Conservation (phyloP, 2,329 filamentous ascomycete genomes). For the Decorospora gaudefroyi region DNA sequence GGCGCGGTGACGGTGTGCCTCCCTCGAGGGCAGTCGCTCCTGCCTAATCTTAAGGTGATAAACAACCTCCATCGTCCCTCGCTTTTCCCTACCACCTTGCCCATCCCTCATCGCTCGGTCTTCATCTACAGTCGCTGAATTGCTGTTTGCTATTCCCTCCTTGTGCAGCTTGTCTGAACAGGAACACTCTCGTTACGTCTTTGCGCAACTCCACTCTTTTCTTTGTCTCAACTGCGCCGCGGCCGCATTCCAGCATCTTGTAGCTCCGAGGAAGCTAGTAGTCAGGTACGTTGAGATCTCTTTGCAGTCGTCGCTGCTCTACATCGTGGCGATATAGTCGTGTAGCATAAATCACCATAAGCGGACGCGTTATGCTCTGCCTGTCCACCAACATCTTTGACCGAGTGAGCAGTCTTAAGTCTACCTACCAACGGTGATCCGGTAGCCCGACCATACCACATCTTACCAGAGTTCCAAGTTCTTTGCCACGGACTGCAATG, state of each 20-base stretch:
- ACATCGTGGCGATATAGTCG: conserved; percentile 5
- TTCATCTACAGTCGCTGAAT: conserved; percentile 22
- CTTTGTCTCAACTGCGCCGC: conserved; percentile 24
- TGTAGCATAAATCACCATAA: conserved; percentile 13
- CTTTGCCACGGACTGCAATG: conserved; percentile 29
- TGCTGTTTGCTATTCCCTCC: conserved; percentile 24
- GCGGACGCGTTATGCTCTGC: background rate
- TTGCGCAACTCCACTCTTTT: conserved; percentile 25
- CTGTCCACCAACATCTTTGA: conserved; percentile 10
- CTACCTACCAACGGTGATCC: conserved; percentile 10
- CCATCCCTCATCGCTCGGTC: conserved; percentile 29
- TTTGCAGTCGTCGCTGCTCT: background rate
- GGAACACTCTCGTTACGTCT: conserved; percentile 33
- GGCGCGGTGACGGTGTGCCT: background rate
- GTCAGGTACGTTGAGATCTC: conserved; percentile 14
- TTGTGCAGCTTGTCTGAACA: conserved; percentile 29
- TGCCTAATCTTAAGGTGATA: conserved; percentile 14
- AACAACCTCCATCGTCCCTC: conserved; percentile 17
- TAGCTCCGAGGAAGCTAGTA: conserved; percentile 10
- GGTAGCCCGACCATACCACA: conserved; percentile 12
- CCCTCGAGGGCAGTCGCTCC: conserved; percentile 9
- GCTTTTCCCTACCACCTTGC: conserved; percentile 16
- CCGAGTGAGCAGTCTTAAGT: conserved; percentile 18
- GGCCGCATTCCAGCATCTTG: conserved; percentile 18
- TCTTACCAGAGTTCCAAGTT: conserved; percentile 9